Percentiles rank a stretch among this genome's conserved stretches.
These are phyloP conservation scores for Dendrobium huoshanense DNA, from an alignment of 106 monocot species.

Conservation along the genomic window DNA sequence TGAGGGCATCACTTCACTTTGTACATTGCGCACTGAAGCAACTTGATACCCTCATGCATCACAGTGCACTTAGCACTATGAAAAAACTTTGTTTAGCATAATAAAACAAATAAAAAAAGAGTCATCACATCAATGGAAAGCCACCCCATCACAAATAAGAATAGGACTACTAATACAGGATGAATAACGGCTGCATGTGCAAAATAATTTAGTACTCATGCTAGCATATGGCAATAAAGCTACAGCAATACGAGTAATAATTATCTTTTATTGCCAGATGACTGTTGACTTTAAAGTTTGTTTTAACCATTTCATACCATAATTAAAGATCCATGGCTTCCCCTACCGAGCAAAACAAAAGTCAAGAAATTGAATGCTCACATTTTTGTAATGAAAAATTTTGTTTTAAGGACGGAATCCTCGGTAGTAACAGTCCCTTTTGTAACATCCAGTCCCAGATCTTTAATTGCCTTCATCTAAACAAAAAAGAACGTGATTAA, in stretches of 20 bases:
- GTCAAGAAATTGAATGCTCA: slow-evolving; percentile 3
- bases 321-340: background rate
- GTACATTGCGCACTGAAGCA: too few relatives aligned
- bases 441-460: slow-evolving; percentile 84
- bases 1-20: background rate
- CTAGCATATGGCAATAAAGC: background rate
- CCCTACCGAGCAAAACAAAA: background rate
- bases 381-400: slow-evolving; percentile 48
- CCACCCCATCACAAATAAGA: background rate
- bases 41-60: too few relatives aligned
- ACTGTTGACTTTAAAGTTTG: background rate
- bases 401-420: slow-evolving; percentile 47
- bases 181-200: background rate
- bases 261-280: background rate
- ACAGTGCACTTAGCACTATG: too few relatives aligned
- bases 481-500: slow-evolving; percentile 8
- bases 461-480: slow-evolving; percentile 94
- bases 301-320: background rate
- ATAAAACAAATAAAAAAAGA: too few relatives aligned
- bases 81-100: too few relatives aligned
- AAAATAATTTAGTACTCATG: background rate
- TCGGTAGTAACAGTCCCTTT: slow-evolving; percentile 76
- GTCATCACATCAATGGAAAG: background rate
- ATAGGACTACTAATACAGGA: background rate
- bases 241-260: background rate